Evolutionary conservation across 2,329 filamentous ascomycete species (phyloP), one percentile per base, ranked within the genome.

Genomic region (Tricladium varicosporioides): DNA sequence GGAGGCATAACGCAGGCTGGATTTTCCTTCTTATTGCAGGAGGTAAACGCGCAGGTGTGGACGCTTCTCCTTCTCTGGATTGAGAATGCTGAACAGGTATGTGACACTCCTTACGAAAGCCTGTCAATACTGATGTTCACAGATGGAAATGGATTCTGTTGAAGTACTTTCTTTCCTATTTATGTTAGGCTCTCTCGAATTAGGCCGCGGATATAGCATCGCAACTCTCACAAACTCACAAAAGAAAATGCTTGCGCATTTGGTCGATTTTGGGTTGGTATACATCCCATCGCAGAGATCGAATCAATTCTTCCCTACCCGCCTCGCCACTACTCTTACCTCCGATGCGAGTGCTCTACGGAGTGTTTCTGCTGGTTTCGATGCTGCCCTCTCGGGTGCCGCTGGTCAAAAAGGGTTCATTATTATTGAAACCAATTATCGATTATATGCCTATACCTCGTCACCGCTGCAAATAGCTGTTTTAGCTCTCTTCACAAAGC

Each of bases 151-250:
- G 80, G 91, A 96, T 64, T 87, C 89, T 58, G 92, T 96, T 48
- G 94, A 99, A 69, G 92, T 97, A 71, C 84, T 99, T 5, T 92
- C 91, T 5, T 99, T 99, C 72, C 85, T 99, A 65, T 97, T 99
- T 73, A 89, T 97, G 70, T 86, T 99, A 27, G 93, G 93, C 47
- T 95, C 89, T 52, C 84, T 97, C 57, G 92, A 97, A 70, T 86
- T 97, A 9, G 94, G 94, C 11, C 86, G 90, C 60, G 89, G 91
- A 43, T 99, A 99, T 76, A 90, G 91, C 70, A 96, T 91, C 16
- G 83, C 86, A 44, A 90, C 90, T 27, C 81, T 99, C 49, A 90
- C 91, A 0, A 82, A 88, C 46, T 88, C 89, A 27, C 91, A 97
- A 65, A 82, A 83, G 49, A 88, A 91, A 65, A 96, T 97, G 84